phyloP scores from a whole-genome alignment of 179 eudicot genomes.

The Nepenthes alata region DNA sequence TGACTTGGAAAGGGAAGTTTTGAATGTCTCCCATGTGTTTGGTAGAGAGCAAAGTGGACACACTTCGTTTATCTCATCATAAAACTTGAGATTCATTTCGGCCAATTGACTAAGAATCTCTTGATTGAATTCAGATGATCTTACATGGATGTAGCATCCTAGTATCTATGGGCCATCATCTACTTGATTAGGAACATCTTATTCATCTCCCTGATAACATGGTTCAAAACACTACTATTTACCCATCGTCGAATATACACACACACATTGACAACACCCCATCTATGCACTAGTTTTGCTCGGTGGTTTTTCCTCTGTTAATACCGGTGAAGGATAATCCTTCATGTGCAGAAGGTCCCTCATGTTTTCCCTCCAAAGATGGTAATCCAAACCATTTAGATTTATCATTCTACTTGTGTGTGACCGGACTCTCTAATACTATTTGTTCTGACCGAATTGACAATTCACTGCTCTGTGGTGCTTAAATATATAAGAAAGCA shows the following conservation, averaged over 20 bases:
- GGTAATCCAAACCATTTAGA: constrained; percentile 6
- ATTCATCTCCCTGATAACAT: background rate
- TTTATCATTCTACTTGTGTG: constrained; percentile 1
- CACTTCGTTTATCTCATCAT: background rate
- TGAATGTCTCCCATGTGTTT: constrained; percentile 15
- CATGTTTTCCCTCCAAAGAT: constrained; percentile 6
- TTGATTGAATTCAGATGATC: constrained; percentile 11
- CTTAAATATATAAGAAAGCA: background rate
- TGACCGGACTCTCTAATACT: background rate
- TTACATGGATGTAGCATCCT: constrained; percentile 4
- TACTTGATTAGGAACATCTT: constrained; percentile 9
- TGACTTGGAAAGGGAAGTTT: constrained; percentile 6
- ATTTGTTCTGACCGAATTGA: background rate
- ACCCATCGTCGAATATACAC: background rate
- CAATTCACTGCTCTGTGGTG: background rate
- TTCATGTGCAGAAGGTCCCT: constrained; percentile 8
- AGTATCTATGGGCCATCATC: constrained; percentile 7
- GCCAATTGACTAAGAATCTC: constrained; percentile 5
- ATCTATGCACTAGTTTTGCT: background rate
- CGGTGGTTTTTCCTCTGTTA: background rate
- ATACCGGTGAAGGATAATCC: background rate
- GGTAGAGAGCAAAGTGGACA: background rate
- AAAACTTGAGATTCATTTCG: constrained; percentile 5
- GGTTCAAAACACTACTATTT: background rate
- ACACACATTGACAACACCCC: background rate